These are phyloP conservation scores for Trichoderma virens DNA, from an alignment of 495 filamentous ascomycete species.

Conservation along the genomic window DNA sequence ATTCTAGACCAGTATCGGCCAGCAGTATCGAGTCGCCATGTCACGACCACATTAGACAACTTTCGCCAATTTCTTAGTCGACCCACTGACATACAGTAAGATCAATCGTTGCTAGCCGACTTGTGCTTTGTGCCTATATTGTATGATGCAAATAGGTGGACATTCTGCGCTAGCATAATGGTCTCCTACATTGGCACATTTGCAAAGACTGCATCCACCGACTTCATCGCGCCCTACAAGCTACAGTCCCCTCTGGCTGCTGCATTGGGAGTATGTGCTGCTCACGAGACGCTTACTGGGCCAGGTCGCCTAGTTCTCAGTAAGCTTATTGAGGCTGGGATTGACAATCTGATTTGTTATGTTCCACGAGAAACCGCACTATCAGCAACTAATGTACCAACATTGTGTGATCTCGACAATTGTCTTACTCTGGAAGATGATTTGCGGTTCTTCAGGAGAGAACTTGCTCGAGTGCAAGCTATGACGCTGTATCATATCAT, in stretches of 20 bases:
- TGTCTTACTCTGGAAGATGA: neutral
- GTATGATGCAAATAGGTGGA: neutral
- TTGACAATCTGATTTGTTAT: neutral
- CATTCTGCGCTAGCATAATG: neutral
- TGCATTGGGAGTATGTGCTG: neutral
- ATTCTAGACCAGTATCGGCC: neutral
- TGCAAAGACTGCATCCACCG: neutral
- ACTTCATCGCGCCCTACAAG: neutral
- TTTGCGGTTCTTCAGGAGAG: neutral
- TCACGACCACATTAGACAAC: neutral
- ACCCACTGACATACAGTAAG: neutral
- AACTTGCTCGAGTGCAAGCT: conserved; percentile 5
- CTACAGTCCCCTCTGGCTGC: neutral
- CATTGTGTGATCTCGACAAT: neutral
- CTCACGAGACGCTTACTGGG: neutral
- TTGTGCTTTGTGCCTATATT: neutral
- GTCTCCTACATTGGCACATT: neutral
- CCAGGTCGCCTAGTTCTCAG: neutral
- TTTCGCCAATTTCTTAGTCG: neutral
- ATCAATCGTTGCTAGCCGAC: neutral
- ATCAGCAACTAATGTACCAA: neutral
- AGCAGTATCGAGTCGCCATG: neutral
- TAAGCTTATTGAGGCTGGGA: neutral
- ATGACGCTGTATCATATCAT: conserved; percentile 1
- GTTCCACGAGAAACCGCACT: neutral